Evolutionary conservation across 805 yeast genomes (phyloP), one percentile per base, ranked within the genome.

Genomic region (Martiniozyma abietophila): DNA sequence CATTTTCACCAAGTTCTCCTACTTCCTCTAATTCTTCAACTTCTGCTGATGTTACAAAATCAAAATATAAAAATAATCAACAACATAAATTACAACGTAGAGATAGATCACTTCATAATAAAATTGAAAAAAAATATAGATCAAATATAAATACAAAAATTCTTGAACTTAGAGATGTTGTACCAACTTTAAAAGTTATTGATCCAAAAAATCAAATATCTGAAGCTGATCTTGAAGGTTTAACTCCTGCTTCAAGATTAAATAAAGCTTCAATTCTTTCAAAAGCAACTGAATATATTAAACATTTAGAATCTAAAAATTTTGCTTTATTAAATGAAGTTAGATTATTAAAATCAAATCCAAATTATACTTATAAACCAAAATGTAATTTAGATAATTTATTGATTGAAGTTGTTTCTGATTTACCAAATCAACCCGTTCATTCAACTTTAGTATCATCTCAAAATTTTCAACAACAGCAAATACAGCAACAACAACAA

Each of bases 121-220:
- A 81, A 67, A 80, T 82, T 46, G 94, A 83, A 50, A 81, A 81
- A 58, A 77, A 80, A 54, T 82, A 82, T 57, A 61, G 94, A 50
- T 78, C 85, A 10, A 82, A 82, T 49, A 80, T 82, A 49, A 82
- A 82, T 51, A 69, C 80, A 34, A 81, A 79, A 55, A 81, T 82
- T 32, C 51, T 73, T 29, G 80, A 77, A 25, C 66, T 82, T 27
- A 64, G 88, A 50, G 83, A 80, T 45, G 78, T 85, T 20, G 94
- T 83, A 19, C 95, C 95, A 2, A 62, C 92, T 3, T 63, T 84
- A 35, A 65, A 83, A 35, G 66, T 71, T 20, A 31, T 59, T 16
- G 53, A 58, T 11, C 53, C 63, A 4, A 54, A 32, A 56, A 58
- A 42, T 48, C n/a, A n/a, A n/a, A n/a, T 47, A 2, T 41, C 49